Conservation (phyloP, 2,329 filamentous ascomycete genomes). For the Clarireedia sp. region DNA sequence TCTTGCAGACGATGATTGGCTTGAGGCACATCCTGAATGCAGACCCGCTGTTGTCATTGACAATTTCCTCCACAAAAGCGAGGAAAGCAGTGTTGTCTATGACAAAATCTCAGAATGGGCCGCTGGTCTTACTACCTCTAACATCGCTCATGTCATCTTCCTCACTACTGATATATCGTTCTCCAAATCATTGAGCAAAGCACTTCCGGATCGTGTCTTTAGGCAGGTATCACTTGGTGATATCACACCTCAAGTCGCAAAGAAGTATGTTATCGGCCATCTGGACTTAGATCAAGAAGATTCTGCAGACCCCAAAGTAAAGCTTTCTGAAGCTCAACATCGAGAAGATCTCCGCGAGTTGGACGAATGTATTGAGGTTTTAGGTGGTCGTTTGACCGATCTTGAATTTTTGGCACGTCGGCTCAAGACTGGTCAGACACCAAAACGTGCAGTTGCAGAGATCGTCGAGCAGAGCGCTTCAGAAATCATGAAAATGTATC, state of each 20-base stretch:
- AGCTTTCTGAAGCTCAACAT: conserved; percentile 27
- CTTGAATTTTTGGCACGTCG: conserved; percentile 89
- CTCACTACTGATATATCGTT: conserved; percentile 84
- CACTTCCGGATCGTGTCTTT: conserved; percentile 86
- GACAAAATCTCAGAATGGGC: conserved; percentile 87
- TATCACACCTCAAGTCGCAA: conserved; percentile 76
- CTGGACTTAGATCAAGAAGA: conserved; percentile 43
- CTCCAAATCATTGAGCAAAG: conserved; percentile 77
- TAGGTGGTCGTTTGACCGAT: conserved; percentile 91
- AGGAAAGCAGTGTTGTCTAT: conserved; percentile 57
- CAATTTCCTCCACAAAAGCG: conserved; percentile 78
- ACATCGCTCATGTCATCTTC: conserved; percentile 91
- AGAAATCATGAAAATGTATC: conserved; percentile 89
- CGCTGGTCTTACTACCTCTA: conserved; percentile 73
- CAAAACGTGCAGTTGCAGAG: conserved; percentile 70
- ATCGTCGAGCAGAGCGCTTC: conserved; percentile 84
- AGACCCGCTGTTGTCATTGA: conserved; percentile 82
- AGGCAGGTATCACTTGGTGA: conserved; percentile 79
- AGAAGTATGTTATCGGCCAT: conserved; percentile 81
- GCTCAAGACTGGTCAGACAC: conserved; percentile 79
- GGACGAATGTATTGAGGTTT: conserved; percentile 69
- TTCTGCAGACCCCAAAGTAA: conserved; percentile 24
- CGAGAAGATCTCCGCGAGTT: conserved; percentile 56
- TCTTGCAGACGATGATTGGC: conserved; percentile 74
- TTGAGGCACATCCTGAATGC: conserved; percentile 80